Conservation (phyloP, 1,139 yeast genomes). For the Sugiyamaella sp. region DNA sequence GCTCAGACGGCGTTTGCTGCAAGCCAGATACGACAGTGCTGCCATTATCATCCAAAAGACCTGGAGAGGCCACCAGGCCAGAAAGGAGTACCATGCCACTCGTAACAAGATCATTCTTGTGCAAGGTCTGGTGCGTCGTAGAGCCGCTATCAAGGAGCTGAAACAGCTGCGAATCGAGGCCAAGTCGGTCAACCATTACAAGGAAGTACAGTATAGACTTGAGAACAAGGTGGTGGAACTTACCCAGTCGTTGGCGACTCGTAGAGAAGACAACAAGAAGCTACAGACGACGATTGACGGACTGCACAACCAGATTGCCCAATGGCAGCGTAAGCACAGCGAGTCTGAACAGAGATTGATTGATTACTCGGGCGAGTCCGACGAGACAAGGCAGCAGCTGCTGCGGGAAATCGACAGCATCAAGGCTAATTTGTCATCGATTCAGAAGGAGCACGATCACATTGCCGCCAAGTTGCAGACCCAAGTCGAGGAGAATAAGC, state of each 20-base stretch:
- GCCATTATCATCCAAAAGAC: constrained; percentile 72
- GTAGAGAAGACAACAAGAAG: constrained; percentile 78
- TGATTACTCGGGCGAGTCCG: constrained; percentile 54
- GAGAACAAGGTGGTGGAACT: constrained; percentile 96
- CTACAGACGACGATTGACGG: constrained; percentile 63
- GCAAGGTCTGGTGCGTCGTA: constrained; percentile 80
- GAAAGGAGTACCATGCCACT: constrained; percentile 49
- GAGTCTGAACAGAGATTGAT: constrained; percentile 36
- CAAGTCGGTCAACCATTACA: constrained; percentile 83
- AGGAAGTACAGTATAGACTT: constrained; percentile 88
- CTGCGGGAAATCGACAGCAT: constrained; percentile 54
- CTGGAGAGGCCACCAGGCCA: constrained; percentile 60
- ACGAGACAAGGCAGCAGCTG: constrained; percentile 57
- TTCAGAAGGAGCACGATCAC: constrained; percentile 59
- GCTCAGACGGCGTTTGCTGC: constrained; percentile 54
- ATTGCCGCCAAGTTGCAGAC: constrained; percentile 67
- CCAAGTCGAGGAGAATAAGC: constrained; percentile 59
- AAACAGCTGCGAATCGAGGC: constrained; percentile 75
- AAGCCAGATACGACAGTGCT: constrained; percentile 58
- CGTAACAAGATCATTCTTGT: constrained; percentile 63
- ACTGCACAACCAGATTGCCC: constrained; percentile 45
- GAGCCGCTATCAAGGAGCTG: constrained; percentile 68
- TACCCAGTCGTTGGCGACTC: constrained; percentile 77
- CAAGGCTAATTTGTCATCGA: constrained; percentile 50
- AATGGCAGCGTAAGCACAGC: constrained; percentile 41